Percentiles rank a stretch among this genome's conserved stretches.
These are phyloP conservation scores for Penstemon barbatus DNA, from an alignment of 257 asterid species.

Conservation along the genomic window DNA sequence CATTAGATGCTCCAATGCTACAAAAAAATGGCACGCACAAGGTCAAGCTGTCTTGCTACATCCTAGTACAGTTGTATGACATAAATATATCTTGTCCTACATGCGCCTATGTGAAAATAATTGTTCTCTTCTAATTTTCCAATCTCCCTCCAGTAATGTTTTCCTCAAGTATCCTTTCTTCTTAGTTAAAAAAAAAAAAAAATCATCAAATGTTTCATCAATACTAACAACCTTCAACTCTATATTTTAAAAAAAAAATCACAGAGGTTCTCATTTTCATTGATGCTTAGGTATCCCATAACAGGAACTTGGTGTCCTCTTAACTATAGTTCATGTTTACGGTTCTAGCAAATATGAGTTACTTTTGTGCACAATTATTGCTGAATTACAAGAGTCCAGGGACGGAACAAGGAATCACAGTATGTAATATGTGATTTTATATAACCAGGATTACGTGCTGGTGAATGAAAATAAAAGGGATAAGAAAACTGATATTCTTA, in stretches of 20 bases:
- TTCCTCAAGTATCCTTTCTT: no score
- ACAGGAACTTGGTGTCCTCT: no score
- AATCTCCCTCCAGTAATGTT: background rate
- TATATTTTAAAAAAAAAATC: no score
- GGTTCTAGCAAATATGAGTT: background rate
- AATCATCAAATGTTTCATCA: background rate
- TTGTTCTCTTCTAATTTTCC: background rate
- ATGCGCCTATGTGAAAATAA: background rate
- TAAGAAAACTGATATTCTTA: no score
- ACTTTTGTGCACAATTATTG: background rate
- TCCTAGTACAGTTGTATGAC: background rate
- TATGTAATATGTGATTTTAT: no score
- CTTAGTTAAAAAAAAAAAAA: no score
- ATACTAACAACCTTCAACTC: background rate
- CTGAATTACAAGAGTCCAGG: no score
- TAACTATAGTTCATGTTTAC: background rate
- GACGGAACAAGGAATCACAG: no score
- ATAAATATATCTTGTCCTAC: background rate
- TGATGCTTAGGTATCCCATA: no score
- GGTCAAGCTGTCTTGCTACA: background rate
- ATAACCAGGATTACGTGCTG: no score
- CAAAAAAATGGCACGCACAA: background rate
- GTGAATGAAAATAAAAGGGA: no score
- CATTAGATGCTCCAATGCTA: background rate
- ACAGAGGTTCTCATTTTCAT: no score